A percentile compares a stretch with the other conserved stretches of the same genome.
Conservation (phyloP, 1,284 basidiomycete species). For the Malassezia yamatoensis region DNA sequence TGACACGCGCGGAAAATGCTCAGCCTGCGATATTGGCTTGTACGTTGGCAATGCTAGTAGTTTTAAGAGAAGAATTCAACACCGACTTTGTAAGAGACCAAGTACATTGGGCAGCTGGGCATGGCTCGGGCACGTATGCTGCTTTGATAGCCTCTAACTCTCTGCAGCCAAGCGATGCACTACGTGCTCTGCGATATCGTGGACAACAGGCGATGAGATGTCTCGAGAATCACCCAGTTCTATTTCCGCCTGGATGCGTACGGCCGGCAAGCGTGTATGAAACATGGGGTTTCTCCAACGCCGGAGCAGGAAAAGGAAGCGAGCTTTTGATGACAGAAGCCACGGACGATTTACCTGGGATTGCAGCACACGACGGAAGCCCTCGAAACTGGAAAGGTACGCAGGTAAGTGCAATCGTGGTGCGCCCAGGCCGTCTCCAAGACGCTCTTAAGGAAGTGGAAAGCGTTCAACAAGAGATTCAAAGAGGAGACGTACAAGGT, state of each 20-base stretch:
- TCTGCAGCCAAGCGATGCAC: slow-evolving; percentile 30
- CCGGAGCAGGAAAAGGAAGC: slow-evolving; percentile 28
- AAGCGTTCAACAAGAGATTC: slow-evolving; percentile 27
- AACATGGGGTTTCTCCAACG: slow-evolving; percentile 46
- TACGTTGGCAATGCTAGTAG: slow-evolving; percentile 39
- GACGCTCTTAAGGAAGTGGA: slow-evolving; percentile 28
- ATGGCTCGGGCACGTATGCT: slow-evolving; percentile 43
- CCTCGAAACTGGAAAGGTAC: slow-evolving; percentile 30
- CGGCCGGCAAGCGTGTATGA: slow-evolving; percentile 41
- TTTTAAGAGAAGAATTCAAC: slow-evolving; percentile 37
- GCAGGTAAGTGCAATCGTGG: slow-evolving; percentile 41
- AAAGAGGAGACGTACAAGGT: slow-evolving; percentile 24
- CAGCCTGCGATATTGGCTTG: slow-evolving; percentile 39
- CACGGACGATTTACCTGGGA: background rate
- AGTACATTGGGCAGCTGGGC: slow-evolving; percentile 33
- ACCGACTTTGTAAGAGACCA: slow-evolving; percentile 38
- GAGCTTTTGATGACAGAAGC: background rate
- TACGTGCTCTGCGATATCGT: slow-evolving; percentile 35
- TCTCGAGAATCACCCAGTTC: slow-evolving; percentile 26
- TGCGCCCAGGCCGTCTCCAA: slow-evolving; percentile 35
- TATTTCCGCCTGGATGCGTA: slow-evolving; percentile 39
- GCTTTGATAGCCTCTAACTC: slow-evolving; percentile 33
- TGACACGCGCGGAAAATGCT: slow-evolving; percentile 42
- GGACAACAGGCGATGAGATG: slow-evolving; percentile 33
- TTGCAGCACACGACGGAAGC: background rate